These are phyloP conservation scores for Myochromella boudieri DNA, from an alignment of 768 basidiomycete species.

Conservation along the genomic window DNA sequence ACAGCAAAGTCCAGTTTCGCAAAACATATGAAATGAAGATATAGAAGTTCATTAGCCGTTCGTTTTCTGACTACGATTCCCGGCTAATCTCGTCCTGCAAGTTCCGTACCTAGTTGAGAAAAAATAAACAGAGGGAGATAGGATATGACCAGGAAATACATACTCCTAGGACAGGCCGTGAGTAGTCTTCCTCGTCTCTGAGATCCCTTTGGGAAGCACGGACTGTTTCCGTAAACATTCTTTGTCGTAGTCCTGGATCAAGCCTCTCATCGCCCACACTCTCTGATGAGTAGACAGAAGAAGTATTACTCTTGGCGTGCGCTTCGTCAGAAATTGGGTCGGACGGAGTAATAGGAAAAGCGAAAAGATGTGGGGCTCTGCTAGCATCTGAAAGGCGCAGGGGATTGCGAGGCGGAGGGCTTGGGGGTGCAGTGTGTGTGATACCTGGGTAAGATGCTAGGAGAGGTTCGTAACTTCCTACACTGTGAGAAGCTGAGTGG, in stretches of 20 bases:
- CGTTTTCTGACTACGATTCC: too few species aligned
- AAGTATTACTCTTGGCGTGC: slow-evolving; percentile 19
- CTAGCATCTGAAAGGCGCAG: slow-evolving; percentile 24
- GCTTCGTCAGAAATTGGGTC: slow-evolving; percentile 14
- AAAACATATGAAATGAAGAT: background rate
- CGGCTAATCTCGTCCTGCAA: background rate
- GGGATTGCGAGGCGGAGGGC: slow-evolving; percentile 36
- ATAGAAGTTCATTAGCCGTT: too few species aligned
- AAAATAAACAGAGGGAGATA: background rate
- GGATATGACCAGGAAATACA: slow-evolving; percentile 18
- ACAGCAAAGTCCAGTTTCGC: slow-evolving; percentile 11
- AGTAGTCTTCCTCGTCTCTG: slow-evolving; percentile 58
- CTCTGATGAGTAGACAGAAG: slow-evolving; percentile 35
- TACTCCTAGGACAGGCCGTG: slow-evolving; percentile 54
- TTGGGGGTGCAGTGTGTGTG: slow-evolving; percentile 22
- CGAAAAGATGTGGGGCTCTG: slow-evolving; percentile 12
- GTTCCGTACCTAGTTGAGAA: background rate
- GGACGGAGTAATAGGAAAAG: slow-evolving; percentile 13
- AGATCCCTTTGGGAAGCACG: slow-evolving; percentile 29
- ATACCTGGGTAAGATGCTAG: slow-evolving; percentile 35
- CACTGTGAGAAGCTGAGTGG: slow-evolving; percentile 49
- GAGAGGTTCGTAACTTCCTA: slow-evolving; percentile 61
- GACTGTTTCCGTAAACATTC: slow-evolving; percentile 28
- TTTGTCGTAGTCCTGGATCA: slow-evolving; percentile 42
- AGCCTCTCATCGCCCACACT: slow-evolving; percentile 40